Base-by-base conservation (phyloP, 352 stramenopile species). In the Globisporangium middletonii region DNA sequence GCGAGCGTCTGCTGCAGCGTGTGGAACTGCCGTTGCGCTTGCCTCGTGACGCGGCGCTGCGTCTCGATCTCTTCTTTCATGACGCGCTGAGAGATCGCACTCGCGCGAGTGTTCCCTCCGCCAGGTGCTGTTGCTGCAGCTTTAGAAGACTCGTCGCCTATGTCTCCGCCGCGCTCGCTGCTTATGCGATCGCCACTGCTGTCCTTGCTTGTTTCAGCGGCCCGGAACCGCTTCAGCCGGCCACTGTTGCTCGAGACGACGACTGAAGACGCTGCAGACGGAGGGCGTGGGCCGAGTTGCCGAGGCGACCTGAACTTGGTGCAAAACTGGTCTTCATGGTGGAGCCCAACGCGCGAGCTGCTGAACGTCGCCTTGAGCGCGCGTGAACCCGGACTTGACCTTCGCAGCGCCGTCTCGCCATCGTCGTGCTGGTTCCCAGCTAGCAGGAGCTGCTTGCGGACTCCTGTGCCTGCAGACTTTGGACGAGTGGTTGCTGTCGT, bases 31-130 rank as follows among this genome's bases (percentile, higher is more conserved):
- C 64, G 70, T 45, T 86, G 73, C 0, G 73, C 72, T 3, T 77
- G 64, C 1, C 69, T 60, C 1, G 72, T 84, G 8, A 86, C 63
- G 15, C 55, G 53, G 19, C 78, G 71, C 59, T 89, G 78, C 23
- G 68, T 68, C 50, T 76, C 67, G 43, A 86, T 80, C 57, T 89
- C 78, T 52, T 89, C 71, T 27, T 68, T 72, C 13, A 86, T 56
- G n/a, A 86, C 64, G 0, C 54, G 70, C 30, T 77, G 64, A 0
- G 72, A 55, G 18, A 86, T 69, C 3, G 48, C 27, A 9, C 56
- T 16, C 23, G 53, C 35, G 38, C 15, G 55, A 38, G 19, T n/a
- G 9, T 26, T 35, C 11, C 47, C 30, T 35, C 30, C 30, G 6
- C 30, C 30, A 35, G 8, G 27, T 53, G 13, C 8, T 45, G 13